These are phyloP conservation scores for Lentinula novae-zelandiae DNA, from an alignment of 1,284 basidiomycete species.

Conservation along the genomic window DNA sequence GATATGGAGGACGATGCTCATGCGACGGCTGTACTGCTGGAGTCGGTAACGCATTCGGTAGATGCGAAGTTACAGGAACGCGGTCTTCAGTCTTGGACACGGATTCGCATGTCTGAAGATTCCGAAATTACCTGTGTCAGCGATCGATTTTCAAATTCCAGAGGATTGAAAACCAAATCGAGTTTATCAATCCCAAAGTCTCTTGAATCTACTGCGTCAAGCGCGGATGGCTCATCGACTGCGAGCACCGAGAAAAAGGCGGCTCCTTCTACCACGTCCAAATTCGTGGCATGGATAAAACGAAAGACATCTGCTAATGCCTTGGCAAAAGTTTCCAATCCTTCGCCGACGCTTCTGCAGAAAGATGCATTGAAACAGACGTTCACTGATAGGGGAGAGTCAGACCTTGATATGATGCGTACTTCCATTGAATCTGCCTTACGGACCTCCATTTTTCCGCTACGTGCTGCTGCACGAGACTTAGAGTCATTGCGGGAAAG, in stretches of 20 bases:
- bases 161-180: slow-evolving; percentile 24
- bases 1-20: slow-evolving; percentile 41
- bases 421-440: slow-evolving; percentile 23
- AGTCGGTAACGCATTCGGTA: slow-evolving; percentile 39
- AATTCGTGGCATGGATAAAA: slow-evolving; percentile 60
- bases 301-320: slow-evolving; percentile 22
- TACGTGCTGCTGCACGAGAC: slow-evolving; percentile 52
- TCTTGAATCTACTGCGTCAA: not conserved
- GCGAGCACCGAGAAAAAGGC: not conserved
- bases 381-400: too few relatives aligned
- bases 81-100: slow-evolving; percentile 29
- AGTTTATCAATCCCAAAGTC: not conserved
- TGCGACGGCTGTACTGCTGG: slow-evolving; percentile 33
- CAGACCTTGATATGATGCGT: not conserved
- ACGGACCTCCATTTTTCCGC: slow-evolving; percentile 39
- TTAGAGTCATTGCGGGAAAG: slow-evolving; percentile 29
- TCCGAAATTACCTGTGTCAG: slow-evolving; percentile 43
- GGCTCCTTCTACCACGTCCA: slow-evolving; percentile 27
- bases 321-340: not conserved
- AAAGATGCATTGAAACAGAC: not conserved
- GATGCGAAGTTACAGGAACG: slow-evolving; percentile 34
- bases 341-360: not conserved
- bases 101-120: slow-evolving; percentile 51
- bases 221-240: not conserved
- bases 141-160: slow-evolving; percentile 14